These are phyloP conservation scores for Cytauxzoon felis DNA, from an alignment of 169 alveolate genomes.

Conservation along the genomic window DNA sequence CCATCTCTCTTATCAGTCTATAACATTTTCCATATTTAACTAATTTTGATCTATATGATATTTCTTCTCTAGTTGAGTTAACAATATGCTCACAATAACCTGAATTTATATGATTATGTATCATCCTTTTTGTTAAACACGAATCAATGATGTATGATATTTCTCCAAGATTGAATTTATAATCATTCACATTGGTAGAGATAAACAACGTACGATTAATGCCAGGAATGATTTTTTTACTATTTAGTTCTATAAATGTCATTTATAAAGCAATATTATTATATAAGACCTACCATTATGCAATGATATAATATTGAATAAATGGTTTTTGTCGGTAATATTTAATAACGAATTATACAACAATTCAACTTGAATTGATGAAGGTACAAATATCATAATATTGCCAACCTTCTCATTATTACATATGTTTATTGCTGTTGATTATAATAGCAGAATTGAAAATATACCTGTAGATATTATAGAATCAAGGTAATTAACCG, in stretches of 20 bases:
- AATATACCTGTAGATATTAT: slow-evolving; percentile 53
- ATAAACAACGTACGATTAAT: slow-evolving; percentile 30
- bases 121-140: slow-evolving; percentile 29
- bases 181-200: slow-evolving; percentile 30
- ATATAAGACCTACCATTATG: not conserved
- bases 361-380: slow-evolving; percentile 23
- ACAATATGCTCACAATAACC: slow-evolving; percentile 27
- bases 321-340: slow-evolving; percentile 7
- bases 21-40: slow-evolving; percentile 38
- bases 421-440: slow-evolving; percentile 43
- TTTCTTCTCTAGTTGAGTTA: slow-evolving; percentile 55
- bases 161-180: slow-evolving; percentile 22
- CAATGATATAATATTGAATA: not conserved
- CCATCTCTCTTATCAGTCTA: slow-evolving; percentile 34
- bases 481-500: slow-evolving; percentile 54
- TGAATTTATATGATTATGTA: slow-evolving; percentile 39
- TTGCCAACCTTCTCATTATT: slow-evolving; percentile 31
- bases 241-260: too few species aligned
- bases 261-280: too few species aligned
- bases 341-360: slow-evolving; percentile 12
- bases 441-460: not conserved
- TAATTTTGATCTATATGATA: slow-evolving; percentile 24
- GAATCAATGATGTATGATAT: slow-evolving; percentile 50
- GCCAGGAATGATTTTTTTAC: not conserved
- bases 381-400: slow-evolving; percentile 51